phyloP scores from a whole-genome alignment of 495 filamentous ascomycete species.

The Coniosporium apollinis region DNA sequence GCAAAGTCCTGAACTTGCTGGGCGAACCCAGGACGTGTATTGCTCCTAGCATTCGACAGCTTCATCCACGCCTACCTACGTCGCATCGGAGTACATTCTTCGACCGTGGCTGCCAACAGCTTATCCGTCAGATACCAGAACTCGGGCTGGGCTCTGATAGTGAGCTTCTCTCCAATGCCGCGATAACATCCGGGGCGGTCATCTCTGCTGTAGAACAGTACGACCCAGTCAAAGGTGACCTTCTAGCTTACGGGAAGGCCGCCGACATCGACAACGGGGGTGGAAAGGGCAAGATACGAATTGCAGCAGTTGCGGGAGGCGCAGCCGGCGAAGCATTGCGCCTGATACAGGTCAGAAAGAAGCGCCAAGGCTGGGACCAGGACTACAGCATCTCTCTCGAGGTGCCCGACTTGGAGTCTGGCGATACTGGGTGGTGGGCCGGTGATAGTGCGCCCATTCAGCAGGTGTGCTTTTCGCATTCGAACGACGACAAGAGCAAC shows the following conservation, averaged over 20 bases:
- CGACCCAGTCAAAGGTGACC: conserved; percentile 16
- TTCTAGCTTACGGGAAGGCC: conserved; percentile 19
- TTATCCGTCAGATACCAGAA: too few relatives aligned
- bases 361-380: conserved; percentile 31
- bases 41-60: conserved; percentile 4
- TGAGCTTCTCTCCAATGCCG: conserved; percentile 7
- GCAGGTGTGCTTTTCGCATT: conserved; percentile 46
- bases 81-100: too few relatives aligned
- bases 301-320: conserved; percentile 34
- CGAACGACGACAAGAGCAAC: conserved; percentile 15
- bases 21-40: conserved; percentile 1
- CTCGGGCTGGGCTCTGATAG: conserved; percentile 14
- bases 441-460: conserved; percentile 41
- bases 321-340: conserved; percentile 34
- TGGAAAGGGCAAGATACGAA: conserved; percentile 5
- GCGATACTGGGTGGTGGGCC: conserved; percentile 37
- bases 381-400: conserved; percentile 22
- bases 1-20: conserved; percentile 8
- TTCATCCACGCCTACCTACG: too few relatives aligned
- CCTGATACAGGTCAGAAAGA: conserved; percentile 25
- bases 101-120: too few relatives aligned
- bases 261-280: conserved; percentile 10
- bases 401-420: conserved; percentile 14
- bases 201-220: conserved; percentile 7
- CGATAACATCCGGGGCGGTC: conserved; percentile 16